Base-by-base conservation (phyloP, 2,329 filamentous ascomycete genomes). In the Seiridium unicorne region DNA sequence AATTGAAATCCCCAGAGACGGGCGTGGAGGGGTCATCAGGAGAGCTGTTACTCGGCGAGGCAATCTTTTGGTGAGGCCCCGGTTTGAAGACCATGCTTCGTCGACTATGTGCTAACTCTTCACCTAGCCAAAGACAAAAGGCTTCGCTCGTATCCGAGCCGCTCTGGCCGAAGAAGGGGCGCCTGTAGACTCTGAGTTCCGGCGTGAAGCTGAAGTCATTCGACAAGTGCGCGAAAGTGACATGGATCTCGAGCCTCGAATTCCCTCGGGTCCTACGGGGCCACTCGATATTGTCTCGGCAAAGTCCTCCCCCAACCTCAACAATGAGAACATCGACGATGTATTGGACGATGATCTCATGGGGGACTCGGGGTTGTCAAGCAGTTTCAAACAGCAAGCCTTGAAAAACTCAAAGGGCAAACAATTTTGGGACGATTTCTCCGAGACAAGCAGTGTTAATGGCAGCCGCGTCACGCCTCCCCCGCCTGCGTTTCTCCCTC, bases 211-310 rank as follows among this genome's bases (percentile, higher is more conserved):
- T 44, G 94, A 98, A 75, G 95, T 98, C 4, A 92, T 99, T 63
- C 91, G 92, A 55, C 95, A 97, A 75, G 93, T 98, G 35, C 90
- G 93, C 47, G 95, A 98, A 73, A 94, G 89, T 67, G 93, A 97
- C 69, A 84, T 89, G 63, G 86, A 87, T 54, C 76, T 87, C 11
- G 84, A 85, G 60, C 78, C 73, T 35, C 71, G 70, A 42, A 65
- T 73, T 38, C 61, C 69, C 73, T 60, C 72, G 73, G 66, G 69
- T 78, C 58, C 72, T 51, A 65, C 76, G 18, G 18, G 18, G 59
- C 60, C 68, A 9, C 71, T 81, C 53, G 74, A 81, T 57, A 69
- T 82, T 60, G 79, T 83, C 31, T 89, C 87, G 3, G 82, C 86
- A 1, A 82, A 89, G 42, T 90, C 89, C 0, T 93, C 90, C 6